Percentiles rank a stretch among this genome's conserved stretches.
Evolutionary conservation across 108 stramenopile genomes (phyloP).

Genomic region (Nannochloropsis oceanica): DNA sequence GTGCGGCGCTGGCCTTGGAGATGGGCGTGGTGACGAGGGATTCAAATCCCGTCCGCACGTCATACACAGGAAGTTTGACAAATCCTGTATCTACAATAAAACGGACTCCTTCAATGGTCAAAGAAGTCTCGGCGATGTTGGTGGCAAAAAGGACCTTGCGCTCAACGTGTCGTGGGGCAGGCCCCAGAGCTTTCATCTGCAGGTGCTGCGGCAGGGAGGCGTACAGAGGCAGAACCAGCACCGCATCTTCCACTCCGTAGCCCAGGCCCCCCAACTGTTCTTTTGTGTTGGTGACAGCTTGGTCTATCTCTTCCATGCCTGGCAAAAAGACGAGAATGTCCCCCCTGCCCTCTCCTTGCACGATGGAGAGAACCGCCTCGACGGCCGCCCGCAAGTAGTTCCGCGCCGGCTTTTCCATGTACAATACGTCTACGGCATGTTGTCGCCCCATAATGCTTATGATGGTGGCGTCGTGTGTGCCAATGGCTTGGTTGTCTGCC

Average conservation of each 20-base stretch:
- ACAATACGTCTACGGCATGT: slow-evolving; percentile 68
- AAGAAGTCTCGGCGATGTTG: slow-evolving; percentile 81
- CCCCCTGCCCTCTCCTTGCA: slow-evolving; percentile 41
- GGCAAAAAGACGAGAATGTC: slow-evolving; percentile 82
- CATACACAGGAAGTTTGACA: background rate
- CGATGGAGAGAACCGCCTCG: slow-evolving; percentile 59
- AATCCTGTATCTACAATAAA: background rate
- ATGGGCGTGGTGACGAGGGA: slow-evolving; percentile 46
- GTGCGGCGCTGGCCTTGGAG: slow-evolving; percentile 65
- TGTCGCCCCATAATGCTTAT: slow-evolving; percentile 18
- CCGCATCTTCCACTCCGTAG: background rate
- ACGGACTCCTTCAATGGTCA: slow-evolving; percentile 59
- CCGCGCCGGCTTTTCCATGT: slow-evolving; percentile 51
- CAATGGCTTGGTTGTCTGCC: background rate
- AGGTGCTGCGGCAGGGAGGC: slow-evolving; percentile 47
- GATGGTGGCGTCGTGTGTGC: slow-evolving; percentile 13
- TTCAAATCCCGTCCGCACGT: slow-evolving; percentile 43
- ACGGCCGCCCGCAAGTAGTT: slow-evolving; percentile 45
- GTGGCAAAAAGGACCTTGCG: slow-evolving; percentile 62
- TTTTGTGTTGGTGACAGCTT: slow-evolving; percentile 33
- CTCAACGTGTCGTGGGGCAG: slow-evolving; percentile 2
- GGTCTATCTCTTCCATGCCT: slow-evolving; percentile 78
- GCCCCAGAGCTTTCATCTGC: slow-evolving; percentile 50
- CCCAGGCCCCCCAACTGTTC: background rate
- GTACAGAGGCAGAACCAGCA: slow-evolving; percentile 47